Percentiles rank a stretch among this genome's conserved stretches.
Conservation (phyloP, 139 green algal species). For the Nannochloris sp. region DNA sequence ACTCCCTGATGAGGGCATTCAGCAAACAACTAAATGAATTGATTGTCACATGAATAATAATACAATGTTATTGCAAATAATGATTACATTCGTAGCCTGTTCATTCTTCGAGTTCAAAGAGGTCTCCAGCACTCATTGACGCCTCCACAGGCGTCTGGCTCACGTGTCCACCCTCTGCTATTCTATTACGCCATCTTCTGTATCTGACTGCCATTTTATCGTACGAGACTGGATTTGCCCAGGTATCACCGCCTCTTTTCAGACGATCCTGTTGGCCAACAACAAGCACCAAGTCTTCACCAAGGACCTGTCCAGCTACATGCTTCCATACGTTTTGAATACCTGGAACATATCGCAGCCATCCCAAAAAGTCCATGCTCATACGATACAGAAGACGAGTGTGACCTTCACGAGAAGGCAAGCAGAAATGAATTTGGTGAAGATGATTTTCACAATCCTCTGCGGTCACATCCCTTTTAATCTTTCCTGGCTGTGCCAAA, state of each 20-base stretch:
- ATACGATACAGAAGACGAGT: slow-evolving; percentile 97
- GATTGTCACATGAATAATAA: too few relatives aligned
- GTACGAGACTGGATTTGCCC: slow-evolving; percentile 85
- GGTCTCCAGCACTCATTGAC: neutral
- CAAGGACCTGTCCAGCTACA: slow-evolving; percentile 75
- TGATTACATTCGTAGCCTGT: neutral
- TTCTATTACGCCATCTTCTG: slow-evolving; percentile 79
- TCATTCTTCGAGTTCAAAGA: slow-evolving; percentile 4
- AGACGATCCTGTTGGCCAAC: slow-evolving; percentile 92
- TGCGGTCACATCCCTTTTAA: slow-evolving; percentile 57
- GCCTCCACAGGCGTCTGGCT: neutral
- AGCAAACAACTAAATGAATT: too few relatives aligned
- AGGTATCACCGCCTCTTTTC: slow-evolving; percentile 75
- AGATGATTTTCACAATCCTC: slow-evolving; percentile 81
- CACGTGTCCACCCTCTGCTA: neutral
- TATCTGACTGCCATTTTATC: slow-evolving; percentile 97
- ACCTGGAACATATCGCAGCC: slow-evolving; percentile 70
- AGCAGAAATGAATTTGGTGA: slow-evolving; percentile 95
- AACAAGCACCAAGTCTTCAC: slow-evolving; percentile 93
- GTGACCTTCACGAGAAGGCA: slow-evolving; percentile 69
- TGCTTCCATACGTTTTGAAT: slow-evolving; percentile 81
- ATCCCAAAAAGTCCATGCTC: slow-evolving; percentile 90
- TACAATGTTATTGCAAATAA: too few relatives aligned
- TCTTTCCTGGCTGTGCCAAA: slow-evolving; percentile 80
- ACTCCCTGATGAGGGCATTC: too few relatives aligned